A percentile compares a stretch with the other conserved stretches of the same genome.
phyloP scores from a whole-genome alignment of 2,329 filamentous ascomycete genomes.

The Lasiodiplodia sp. region DNA sequence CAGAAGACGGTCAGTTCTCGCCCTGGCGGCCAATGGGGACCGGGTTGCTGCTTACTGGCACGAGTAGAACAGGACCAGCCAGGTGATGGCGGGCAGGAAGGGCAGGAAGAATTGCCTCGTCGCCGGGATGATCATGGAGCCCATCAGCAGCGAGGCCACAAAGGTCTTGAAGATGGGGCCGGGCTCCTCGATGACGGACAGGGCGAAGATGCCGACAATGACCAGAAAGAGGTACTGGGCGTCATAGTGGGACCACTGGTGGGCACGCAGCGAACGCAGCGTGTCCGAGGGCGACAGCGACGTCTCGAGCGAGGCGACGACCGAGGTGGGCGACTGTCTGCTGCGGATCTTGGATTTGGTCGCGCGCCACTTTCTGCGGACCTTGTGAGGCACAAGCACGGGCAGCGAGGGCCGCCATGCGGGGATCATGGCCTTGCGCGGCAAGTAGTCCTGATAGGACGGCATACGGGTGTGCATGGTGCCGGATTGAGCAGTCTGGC shows the following conservation, averaged over 20 bases:
- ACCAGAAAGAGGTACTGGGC: conserved; percentile 81
- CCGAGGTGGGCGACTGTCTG: conserved; percentile 71
- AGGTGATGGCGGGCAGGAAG: conserved; percentile 82
- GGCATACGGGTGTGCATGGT: conserved; percentile 29
- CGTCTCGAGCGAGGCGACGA: conserved; percentile 77
- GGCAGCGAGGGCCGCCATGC: conserved; percentile 30
- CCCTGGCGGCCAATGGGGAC: conserved; percentile 15
- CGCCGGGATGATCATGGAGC: conserved; percentile 78
- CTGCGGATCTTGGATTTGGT: conserved; percentile 70
- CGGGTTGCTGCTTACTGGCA: conserved; percentile 75
- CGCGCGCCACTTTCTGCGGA: conserved; percentile 69
- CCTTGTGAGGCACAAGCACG: conserved; percentile 65
- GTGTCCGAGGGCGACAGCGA: conserved; percentile 84
- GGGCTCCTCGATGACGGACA: conserved; percentile 79
- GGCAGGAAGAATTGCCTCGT: conserved; percentile 92
- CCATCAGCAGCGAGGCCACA: conserved; percentile 70
- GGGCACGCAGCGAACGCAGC: conserved; percentile 74
- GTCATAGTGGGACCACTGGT: conserved; percentile 84
- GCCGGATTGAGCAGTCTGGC: conserved; percentile 1
- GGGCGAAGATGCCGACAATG: conserved; percentile 77
- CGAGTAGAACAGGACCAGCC: conserved; percentile 89
- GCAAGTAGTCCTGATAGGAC: conserved; percentile 29
- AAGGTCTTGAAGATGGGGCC: conserved; percentile 80
- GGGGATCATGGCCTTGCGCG: conserved; percentile 27
- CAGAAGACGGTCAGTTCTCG: conserved; percentile 8